Conservation (phyloP, 805 yeast species). For the Lipomyces mesembrius region DNA sequence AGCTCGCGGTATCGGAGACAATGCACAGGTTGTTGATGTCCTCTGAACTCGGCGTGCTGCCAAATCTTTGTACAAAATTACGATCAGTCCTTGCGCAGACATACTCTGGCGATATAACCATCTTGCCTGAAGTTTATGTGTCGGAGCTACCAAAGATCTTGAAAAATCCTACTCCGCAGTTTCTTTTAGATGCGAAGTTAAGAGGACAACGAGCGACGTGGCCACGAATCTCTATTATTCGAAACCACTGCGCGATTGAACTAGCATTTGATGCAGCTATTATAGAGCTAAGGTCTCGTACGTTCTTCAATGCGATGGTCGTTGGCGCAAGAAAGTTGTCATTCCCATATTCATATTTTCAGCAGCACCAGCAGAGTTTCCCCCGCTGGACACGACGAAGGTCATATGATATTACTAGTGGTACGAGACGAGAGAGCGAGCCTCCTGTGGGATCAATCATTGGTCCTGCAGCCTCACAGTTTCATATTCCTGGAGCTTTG, state of each 20-base stretch:
- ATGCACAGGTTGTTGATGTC: constrained; percentile 75
- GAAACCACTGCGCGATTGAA: constrained; percentile 89
- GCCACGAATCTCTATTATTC: constrained; percentile 85
- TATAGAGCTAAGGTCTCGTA: constrained; percentile 37
- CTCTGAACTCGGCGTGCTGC: constrained; percentile 76
- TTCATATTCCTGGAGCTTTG: not conserved
- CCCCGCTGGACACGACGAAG: constrained; percentile 1
- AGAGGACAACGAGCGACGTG: constrained; percentile 93
- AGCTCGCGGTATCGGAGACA: constrained; percentile 64
- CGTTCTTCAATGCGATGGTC: constrained; percentile 25
- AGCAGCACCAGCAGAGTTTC: constrained; percentile 4
- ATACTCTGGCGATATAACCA: constrained; percentile 93
- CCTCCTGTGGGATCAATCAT: not conserved
- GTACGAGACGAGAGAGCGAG: not conserved
- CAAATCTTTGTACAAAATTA: constrained; percentile 71
- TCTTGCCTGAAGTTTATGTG: constrained; percentile 72
- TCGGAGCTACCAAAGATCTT: constrained; percentile 66
- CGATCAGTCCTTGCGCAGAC: constrained; percentile 80
- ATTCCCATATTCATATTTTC: constrained; percentile 1
- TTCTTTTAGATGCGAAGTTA: constrained; percentile 66
- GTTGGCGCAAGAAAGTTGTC: constrained; percentile 15
- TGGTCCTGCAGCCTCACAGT: not conserved
- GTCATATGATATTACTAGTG: not conserved
- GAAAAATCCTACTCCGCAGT: constrained; percentile 80
- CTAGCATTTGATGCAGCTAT: constrained; percentile 84